A percentile compares a stretch with the other conserved stretches of the same genome.
Conservation (phyloP, 75 land plant species). For the Pinus taeda region DNA sequence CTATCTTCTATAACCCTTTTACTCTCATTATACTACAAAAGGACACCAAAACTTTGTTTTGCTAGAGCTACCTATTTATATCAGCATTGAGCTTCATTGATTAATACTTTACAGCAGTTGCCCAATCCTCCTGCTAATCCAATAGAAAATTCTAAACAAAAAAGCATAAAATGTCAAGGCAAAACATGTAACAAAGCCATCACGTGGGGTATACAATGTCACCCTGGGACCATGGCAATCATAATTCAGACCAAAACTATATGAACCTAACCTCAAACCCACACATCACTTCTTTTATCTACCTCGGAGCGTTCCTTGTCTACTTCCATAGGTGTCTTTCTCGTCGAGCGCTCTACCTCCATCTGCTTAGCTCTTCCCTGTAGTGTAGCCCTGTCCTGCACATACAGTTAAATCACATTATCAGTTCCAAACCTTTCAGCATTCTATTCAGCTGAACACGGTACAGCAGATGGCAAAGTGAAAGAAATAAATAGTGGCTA, state of each 20-base stretch:
- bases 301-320: slow-evolving; percentile 17
- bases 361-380: slow-evolving; percentile 18
- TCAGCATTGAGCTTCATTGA: no score
- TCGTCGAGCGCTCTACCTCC: slow-evolving; percentile 14
- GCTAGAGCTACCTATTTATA: no score
- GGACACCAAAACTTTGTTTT: no score
- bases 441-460: neutral
- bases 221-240: neutral
- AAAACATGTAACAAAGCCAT: slow-evolving; percentile 1
- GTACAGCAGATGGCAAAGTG: neutral
- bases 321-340: slow-evolving; percentile 14
- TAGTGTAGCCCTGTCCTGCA: slow-evolving; percentile 16
- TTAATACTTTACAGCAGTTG: slow-evolving; percentile 10
- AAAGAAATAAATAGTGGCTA: neutral
- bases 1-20: no score
- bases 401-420: neutral
- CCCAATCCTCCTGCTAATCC: slow-evolving; percentile 21
- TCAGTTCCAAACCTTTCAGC: no score
- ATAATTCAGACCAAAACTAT: neutral
- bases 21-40: no score
- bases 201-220: no score
- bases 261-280: neutral
- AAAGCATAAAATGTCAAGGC: neutral
- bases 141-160: neutral
- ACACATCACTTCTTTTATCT: slow-evolving; percentile 8